Conservation (phyloP, 2,329 filamentous ascomycete species). For the Chalaropsis ovoidea region DNA sequence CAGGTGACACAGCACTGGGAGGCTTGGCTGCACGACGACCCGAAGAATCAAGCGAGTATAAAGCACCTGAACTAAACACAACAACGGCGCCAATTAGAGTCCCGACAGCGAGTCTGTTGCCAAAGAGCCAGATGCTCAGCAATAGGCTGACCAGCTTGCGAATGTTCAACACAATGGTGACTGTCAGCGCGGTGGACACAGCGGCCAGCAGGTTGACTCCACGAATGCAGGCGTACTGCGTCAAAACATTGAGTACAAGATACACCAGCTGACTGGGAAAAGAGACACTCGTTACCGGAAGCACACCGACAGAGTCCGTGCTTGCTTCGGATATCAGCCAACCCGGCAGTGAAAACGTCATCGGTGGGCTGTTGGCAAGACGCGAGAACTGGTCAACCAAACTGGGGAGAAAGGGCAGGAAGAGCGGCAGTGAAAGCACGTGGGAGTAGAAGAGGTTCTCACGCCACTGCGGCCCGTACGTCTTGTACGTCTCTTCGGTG, state of each 20-base stretch:
- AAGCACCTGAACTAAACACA: constrained; percentile 80
- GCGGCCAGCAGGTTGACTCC: constrained; percentile 92
- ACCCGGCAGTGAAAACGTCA: constrained; percentile 31
- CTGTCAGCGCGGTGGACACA: constrained; percentile 79
- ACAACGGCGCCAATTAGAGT: constrained; percentile 73
- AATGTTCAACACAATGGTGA: constrained; percentile 93
- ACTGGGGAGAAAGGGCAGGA: constrained; percentile 58
- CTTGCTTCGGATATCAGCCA: constrained; percentile 15
- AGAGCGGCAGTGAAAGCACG: constrained; percentile 63
- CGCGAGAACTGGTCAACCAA: constrained; percentile 54
- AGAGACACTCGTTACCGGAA: constrained; percentile 10
- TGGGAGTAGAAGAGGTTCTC: constrained; percentile 95
- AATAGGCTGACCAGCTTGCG: constrained; percentile 86
- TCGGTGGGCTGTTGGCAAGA: constrained; percentile 53
- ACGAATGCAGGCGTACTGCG: constrained; percentile 89
- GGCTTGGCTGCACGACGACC: constrained; percentile 15
- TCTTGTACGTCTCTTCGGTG: constrained; percentile 78
- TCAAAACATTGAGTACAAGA: constrained; percentile 67
- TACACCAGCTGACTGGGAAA: constrained; percentile 62
- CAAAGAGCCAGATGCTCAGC: constrained; percentile 88
- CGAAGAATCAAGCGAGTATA: constrained; percentile 69
- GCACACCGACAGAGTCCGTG: background rate
- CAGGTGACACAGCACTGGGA: background rate
- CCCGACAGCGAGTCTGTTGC: constrained; percentile 64
- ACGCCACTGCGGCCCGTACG: constrained; percentile 81